Percentiles rank a stretch among this genome's conserved stretches.
These are phyloP conservation scores for Termitomyces sp. DNA, from an alignment of 768 basidiomycete genomes.

Conservation along the genomic window DNA sequence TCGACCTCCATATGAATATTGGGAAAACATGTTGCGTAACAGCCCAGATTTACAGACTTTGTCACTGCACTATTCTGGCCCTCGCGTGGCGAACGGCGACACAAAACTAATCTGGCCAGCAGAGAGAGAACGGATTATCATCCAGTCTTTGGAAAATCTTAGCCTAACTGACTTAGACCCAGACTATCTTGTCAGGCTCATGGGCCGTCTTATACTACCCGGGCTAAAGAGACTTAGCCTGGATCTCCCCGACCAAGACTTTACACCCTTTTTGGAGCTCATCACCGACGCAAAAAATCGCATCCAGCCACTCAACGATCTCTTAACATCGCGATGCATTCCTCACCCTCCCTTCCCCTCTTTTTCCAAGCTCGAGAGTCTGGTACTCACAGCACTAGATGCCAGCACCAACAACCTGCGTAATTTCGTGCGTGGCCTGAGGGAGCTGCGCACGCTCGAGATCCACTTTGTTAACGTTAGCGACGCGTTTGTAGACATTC, in stretches of 20 bases:
- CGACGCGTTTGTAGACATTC: slow-evolving; percentile 25
- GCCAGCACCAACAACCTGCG: slow-evolving; percentile 29
- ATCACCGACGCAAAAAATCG: slow-evolving; percentile 18
- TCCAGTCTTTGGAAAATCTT: slow-evolving; percentile 37
- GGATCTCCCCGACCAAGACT: slow-evolving; percentile 52
- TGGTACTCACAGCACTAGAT: slow-evolving; percentile 37
- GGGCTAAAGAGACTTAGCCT: slow-evolving; percentile 37
- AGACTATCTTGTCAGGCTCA: slow-evolving; percentile 41
- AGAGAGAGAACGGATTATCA: slow-evolving; percentile 24
- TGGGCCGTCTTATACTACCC: slow-evolving; percentile 43
- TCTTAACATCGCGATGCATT: not conserved
- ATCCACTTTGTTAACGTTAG: slow-evolving; percentile 34
- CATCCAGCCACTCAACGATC: not conserved
- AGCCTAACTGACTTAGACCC: slow-evolving; percentile 51
- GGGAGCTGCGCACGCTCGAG: slow-evolving; percentile 31
- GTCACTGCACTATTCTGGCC: slow-evolving; percentile 56
- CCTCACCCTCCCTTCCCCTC: slow-evolving; percentile 23
- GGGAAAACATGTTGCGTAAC: slow-evolving; percentile 46
- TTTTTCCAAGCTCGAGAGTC: slow-evolving; percentile 26
- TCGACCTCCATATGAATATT: slow-evolving; percentile 47
- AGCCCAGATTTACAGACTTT: slow-evolving; percentile 43
- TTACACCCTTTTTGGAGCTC: slow-evolving; percentile 37
- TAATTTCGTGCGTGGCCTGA: slow-evolving; percentile 27
- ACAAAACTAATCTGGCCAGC: slow-evolving; percentile 30
- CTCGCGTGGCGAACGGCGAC: slow-evolving; percentile 28